phyloP scores from a whole-genome alignment of 176 grass and related monocot species.

The Canna indica region DNA sequence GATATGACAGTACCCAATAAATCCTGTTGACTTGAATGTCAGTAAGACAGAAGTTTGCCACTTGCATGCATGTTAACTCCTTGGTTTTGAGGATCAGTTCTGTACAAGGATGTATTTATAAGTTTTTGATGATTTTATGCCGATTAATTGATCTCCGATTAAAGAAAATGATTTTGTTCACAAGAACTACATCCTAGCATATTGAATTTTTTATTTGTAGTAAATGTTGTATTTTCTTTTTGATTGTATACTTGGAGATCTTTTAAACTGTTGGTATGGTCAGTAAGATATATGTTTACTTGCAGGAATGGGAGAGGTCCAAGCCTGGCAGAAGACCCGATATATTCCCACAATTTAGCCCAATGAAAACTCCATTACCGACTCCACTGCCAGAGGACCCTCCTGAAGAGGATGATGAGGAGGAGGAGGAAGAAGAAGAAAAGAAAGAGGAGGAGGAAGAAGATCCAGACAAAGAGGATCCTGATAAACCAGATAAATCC shows the following conservation, averaged over 20 bases:
- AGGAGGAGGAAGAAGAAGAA: constrained; percentile 43
- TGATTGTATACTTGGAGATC: not conserved
- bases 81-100: not conserved
- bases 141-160: constrained; percentile 1
- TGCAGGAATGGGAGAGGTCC: constrained; percentile 64
- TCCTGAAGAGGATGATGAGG: constrained; percentile 64
- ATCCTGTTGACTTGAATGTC: not conserved
- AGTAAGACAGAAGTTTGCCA: not conserved
- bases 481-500: constrained; percentile 30
- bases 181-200: not conserved
- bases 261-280: constrained; percentile 13
- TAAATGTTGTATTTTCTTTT: not conserved
- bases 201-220: not conserved
- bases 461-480: constrained; percentile 61
- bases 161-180: not conserved
- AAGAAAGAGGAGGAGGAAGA: constrained; percentile 35
- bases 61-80: not conserved
- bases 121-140: not conserved
- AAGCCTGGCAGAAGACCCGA: constrained; percentile 75
- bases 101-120: not conserved
- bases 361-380: constrained; percentile 75
- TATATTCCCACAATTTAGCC: constrained; percentile 76
- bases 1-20: not conserved
- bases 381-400: constrained; percentile 61
- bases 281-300: not conserved